A percentile compares a stretch with the other conserved stretches of the same genome.
Conservation (phyloP, 2,329 filamentous ascomycete genomes). For the Massarina eburnea region DNA sequence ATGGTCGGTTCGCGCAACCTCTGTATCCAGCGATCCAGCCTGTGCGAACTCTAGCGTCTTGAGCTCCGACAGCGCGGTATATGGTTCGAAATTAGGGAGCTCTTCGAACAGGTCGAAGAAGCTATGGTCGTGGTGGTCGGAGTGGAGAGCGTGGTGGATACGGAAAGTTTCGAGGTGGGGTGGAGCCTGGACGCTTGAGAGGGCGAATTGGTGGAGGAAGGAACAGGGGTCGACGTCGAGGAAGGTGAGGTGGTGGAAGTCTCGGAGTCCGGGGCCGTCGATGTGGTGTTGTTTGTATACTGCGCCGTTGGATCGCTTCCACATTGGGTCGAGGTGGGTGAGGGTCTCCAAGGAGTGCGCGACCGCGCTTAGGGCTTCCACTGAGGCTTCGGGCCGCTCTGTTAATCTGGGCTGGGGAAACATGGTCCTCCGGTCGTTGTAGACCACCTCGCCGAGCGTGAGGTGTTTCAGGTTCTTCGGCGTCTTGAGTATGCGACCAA, state of each 20-base stretch:
- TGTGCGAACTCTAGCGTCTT: slow-evolving; percentile 31
- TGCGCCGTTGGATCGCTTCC: slow-evolving; percentile 12
- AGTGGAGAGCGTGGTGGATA: slow-evolving; percentile 19
- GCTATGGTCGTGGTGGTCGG: background rate
- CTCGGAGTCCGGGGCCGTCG: slow-evolving; percentile 30
- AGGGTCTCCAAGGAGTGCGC: slow-evolving; percentile 36
- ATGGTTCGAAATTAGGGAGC: slow-evolving; percentile 26
- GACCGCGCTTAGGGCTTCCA: slow-evolving; percentile 29
- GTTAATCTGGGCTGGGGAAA: slow-evolving; percentile 18
- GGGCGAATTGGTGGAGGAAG: slow-evolving; percentile 32
- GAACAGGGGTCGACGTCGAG: slow-evolving; percentile 34
- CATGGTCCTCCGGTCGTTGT: slow-evolving; percentile 18
- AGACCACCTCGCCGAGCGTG: slow-evolving; percentile 38
- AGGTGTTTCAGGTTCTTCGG: slow-evolving; percentile 33
- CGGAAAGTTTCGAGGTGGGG: slow-evolving; percentile 32
- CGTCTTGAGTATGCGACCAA: slow-evolving; percentile 28
- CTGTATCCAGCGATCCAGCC: slow-evolving; percentile 14
- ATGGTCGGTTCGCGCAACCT: slow-evolving; percentile 14
- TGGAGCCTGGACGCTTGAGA: slow-evolving; percentile 28
- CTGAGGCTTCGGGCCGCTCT: slow-evolving; percentile 13
- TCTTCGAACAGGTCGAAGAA: slow-evolving; percentile 30
- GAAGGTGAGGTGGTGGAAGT: slow-evolving; percentile 31
- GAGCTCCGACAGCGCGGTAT: slow-evolving; percentile 25
- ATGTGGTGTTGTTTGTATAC: slow-evolving; percentile 18
- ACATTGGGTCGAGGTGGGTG: slow-evolving; percentile 29